A percentile compares a stretch with the other conserved stretches of the same genome.
Conservation (phyloP, 202 grass and related monocot genomes). For the Brachypodium distachyon region DNA sequence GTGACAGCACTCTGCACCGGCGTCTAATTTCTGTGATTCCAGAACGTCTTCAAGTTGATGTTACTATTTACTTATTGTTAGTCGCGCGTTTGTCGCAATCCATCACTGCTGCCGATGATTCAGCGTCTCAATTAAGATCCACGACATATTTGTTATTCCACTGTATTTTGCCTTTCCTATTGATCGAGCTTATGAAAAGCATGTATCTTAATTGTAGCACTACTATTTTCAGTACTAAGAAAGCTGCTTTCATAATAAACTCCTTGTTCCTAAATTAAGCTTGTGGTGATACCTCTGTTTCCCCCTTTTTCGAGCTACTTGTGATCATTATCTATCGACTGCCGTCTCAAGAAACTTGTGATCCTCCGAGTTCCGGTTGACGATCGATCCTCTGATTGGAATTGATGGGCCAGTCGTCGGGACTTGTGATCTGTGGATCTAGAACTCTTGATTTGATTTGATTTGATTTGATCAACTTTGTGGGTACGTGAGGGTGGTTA, state of each 20-base stretch:
- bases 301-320: too few species aligned
- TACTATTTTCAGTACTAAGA: background rate
- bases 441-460: background rate
- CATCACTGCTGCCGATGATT: background rate
- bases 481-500: background rate
- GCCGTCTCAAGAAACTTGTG: background rate
- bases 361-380: background rate
- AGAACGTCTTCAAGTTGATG: background rate
- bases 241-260: background rate
- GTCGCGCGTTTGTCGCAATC: background rate
- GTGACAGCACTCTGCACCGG: background rate
- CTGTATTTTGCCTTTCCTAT: slow-evolving; percentile 1
- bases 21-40: slow-evolving; percentile 16
- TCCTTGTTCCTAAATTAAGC: background rate
- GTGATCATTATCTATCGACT: background rate
- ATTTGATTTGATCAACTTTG: background rate
- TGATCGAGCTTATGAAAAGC: background rate
- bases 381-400: background rate
- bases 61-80: background rate
- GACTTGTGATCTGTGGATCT: background rate
- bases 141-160: background rate
- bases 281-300: background rate
- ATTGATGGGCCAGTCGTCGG: background rate
- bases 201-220: slow-evolving; percentile 12
- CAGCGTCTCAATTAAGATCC: background rate